Conservation (phyloP, 2,329 filamentous ascomycete species). For the Rhynchosporium agropyri region DNA sequence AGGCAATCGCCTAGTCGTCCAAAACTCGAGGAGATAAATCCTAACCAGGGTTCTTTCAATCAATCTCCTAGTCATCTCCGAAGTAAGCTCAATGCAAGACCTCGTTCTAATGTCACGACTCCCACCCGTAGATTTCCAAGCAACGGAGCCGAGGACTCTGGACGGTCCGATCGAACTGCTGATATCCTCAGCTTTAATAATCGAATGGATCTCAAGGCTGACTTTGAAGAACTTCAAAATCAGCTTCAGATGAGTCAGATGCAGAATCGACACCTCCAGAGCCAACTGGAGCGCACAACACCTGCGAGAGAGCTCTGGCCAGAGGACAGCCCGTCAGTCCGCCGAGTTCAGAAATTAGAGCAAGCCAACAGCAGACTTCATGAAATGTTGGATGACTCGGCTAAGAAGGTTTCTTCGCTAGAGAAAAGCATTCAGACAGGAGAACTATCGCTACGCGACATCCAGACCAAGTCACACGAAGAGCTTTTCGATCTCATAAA, state of each 20-base stretch:
- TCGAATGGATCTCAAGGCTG: conserved; percentile 86
- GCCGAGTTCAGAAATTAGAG: conserved; percentile 87
- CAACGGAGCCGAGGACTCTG: conserved; percentile 72
- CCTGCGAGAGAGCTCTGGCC: conserved; percentile 62
- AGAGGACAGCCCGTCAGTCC: conserved; percentile 77
- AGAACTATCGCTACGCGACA: conserved; percentile 84
- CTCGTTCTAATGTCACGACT: conserved; percentile 75
- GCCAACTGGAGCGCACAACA: conserved; percentile 73
- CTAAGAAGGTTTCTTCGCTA: conserved; percentile 86
- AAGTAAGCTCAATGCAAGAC: conserved; percentile 54
- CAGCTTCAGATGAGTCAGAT: conserved; percentile 92
- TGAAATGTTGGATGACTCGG: conserved; percentile 91
- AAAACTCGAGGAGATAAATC: conserved; percentile 83
- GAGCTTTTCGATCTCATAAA: conserved; percentile 92
- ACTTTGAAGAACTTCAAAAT: conserved; percentile 90
- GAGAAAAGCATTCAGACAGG: conserved; percentile 87
- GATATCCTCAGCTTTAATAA: conserved; percentile 85
- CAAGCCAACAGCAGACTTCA: conserved; percentile 89
- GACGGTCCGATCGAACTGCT: conserved; percentile 79
- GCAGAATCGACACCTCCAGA: conserved; percentile 91
- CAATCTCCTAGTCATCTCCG: conserved; percentile 75
- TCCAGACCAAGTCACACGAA: conserved; percentile 91
- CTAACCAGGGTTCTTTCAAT: conserved; percentile 74
- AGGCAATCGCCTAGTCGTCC: conserved; percentile 68
- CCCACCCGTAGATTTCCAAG: conserved; percentile 72